Evolutionary conservation across 2,329 filamentous ascomycete genomes (phyloP), one percentile per base, ranked within the genome.

Genomic region (Claviceps maximensis): DNA sequence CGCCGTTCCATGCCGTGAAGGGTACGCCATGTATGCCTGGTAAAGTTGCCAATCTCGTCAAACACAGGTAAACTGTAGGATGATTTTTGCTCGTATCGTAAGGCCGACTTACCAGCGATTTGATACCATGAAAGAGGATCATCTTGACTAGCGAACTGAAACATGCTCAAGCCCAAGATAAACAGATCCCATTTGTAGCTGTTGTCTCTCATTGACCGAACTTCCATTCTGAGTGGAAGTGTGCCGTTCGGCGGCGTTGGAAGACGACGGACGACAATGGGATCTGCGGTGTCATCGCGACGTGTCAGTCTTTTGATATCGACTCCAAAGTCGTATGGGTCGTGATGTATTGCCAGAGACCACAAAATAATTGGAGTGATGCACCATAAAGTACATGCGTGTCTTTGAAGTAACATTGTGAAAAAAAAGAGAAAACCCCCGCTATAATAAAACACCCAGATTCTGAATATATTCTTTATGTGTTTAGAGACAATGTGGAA

Each of bases 11-110:
- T 13, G 74, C 65, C 41, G 69, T 59, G 57, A 77, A 79, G 2
- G 89, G 89, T 56, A 84, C 82, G 19, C 88, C 89, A 66, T 95
- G 89, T 59, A 95, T 87, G 17, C 84, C 86, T 89, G 33, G 36
- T 33, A 17, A 33, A 6, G 7, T 29, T 29, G 25, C n/a, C 17
- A 9, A 9, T 49, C 4, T 49, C 23, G 36, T 27, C 23, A 41
- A 41, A 25, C 33, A 38, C 19, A 49, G 12, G 21, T 19, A 2
- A n/a, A n/a, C 21, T 15, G 8, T 6, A 19, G 55, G 51, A 41
- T 13, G 44, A 38, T 21, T 29, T 45, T 29, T 45, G 9, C 17
- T 44, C 17, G 21, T 17, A 33, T 38, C 21, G 4, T n/a, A 19
- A 46, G 42, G 31, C 7, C 1, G 5, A 65, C 76, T 55, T 66